Evolutionary conservation across 2,329 filamentous ascomycete species (phyloP).

Genomic region (Aspergillus versicolor): DNA sequence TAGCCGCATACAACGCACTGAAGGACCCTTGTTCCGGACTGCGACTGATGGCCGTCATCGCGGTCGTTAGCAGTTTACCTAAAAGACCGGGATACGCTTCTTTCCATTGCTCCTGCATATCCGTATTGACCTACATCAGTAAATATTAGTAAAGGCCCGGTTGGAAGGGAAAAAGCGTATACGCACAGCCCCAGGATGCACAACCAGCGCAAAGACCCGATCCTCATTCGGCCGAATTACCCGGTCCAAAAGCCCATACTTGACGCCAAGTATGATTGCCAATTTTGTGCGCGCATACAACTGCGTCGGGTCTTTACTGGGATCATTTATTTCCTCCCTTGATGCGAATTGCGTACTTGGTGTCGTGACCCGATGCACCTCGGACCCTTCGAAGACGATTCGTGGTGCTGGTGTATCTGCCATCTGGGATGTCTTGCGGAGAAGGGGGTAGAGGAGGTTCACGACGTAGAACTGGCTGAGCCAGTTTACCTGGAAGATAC

Average conservation of each 20-base stretch:
- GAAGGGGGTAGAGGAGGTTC: conserved; percentile 45
- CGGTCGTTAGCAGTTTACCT: conserved; percentile 38
- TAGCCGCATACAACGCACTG: conserved; percentile 46
- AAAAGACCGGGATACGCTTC: conserved; percentile 45
- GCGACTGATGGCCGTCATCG: conserved; percentile 36
- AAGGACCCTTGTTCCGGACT: conserved; percentile 46
- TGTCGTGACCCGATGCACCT: conserved; percentile 43
- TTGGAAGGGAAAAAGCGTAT: neutral
- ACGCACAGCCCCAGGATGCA: conserved; percentile 39
- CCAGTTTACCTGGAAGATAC: conserved; percentile 46
- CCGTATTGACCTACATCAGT: conserved; percentile 41
- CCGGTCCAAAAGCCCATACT: conserved; percentile 42
- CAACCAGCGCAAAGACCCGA: conserved; percentile 41
- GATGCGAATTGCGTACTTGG: conserved; percentile 39
- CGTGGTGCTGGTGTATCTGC: conserved; percentile 36
- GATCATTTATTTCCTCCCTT: conserved; percentile 46
- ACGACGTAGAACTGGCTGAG: conserved; percentile 46
- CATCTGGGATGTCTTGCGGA: conserved; percentile 42
- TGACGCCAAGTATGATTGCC: conserved; percentile 45
- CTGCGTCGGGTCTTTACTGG: conserved; percentile 31
- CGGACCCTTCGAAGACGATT: conserved; percentile 44
- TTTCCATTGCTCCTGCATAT: conserved; percentile 49
- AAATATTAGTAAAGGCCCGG: neutral
- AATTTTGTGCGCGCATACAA: conserved; percentile 46
- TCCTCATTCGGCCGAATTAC: conserved; percentile 46